Conservation (phyloP, 2,329 filamentous ascomycete genomes). For the Pestalotiopsis sp. region DNA sequence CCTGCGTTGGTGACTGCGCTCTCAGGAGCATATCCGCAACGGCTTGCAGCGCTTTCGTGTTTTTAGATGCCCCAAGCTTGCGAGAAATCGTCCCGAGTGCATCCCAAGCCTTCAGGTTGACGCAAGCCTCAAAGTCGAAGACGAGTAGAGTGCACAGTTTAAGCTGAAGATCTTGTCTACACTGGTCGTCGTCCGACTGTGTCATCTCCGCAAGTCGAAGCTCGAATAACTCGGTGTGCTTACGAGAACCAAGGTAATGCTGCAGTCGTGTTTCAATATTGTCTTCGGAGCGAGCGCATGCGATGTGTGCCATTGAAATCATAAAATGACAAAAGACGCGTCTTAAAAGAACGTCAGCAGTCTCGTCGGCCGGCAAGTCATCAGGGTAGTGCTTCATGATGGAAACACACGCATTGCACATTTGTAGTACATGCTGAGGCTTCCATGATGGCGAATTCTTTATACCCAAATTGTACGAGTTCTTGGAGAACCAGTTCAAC, state of each 20-base stretch:
- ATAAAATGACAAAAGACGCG: constrained; percentile 74
- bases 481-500: constrained; percentile 82
- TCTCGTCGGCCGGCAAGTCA: constrained; percentile 42
- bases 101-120: constrained; percentile 69
- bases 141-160: constrained; percentile 71
- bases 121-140: constrained; percentile 78
- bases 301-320: constrained; percentile 51
- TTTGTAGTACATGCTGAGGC: constrained; percentile 53
- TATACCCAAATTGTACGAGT: constrained; percentile 77
- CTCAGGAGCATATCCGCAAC: constrained; percentile 69
- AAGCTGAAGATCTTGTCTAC: constrained; percentile 53
- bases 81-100: constrained; percentile 63
- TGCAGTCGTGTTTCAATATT: constrained; percentile 54
- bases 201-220: constrained; percentile 40
- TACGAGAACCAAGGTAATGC: constrained; percentile 63
- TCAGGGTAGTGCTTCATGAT: constrained; percentile 55
- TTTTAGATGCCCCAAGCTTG: constrained; percentile 46
- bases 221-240: constrained; percentile 64
- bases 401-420: constrained; percentile 56
- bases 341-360: constrained; percentile 58
- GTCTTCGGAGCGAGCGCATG: constrained; percentile 55
- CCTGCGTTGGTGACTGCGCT: constrained; percentile 50
- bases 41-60: constrained; percentile 55
- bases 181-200: constrained; percentile 42
- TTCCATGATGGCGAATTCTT: constrained; percentile 60